These are phyloP conservation scores for Pythium sukuiense DNA, from an alignment of 352 stramenopile genomes.

Conservation along the genomic window DNA sequence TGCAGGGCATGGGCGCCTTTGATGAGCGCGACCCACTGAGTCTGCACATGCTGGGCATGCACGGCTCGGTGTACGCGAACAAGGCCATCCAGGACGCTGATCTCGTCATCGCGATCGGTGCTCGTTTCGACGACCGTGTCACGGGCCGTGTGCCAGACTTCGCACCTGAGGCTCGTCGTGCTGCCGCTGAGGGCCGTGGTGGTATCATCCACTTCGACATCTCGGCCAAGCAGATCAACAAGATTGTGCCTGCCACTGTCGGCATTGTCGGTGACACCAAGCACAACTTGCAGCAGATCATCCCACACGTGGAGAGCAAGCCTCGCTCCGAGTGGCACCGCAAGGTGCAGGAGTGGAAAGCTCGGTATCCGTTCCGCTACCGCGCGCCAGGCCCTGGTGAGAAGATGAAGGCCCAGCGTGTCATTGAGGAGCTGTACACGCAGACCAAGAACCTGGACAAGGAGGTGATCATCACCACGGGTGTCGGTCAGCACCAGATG, in stretches of 20 bases:
- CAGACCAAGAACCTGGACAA: constrained; percentile 89
- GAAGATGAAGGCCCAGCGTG: constrained; percentile 93
- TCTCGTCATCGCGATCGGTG: constrained; percentile 93
- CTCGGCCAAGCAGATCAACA: constrained; percentile 83
- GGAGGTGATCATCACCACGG: constrained; percentile 93
- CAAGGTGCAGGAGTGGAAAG: constrained; percentile 90
- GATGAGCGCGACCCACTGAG: constrained; percentile 93
- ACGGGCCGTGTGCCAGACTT: constrained; percentile 93
- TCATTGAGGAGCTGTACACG: constrained; percentile 93
- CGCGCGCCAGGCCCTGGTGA: constrained; percentile 61
- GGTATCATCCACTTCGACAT: constrained; percentile 97
- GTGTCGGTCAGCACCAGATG: constrained; percentile 97
- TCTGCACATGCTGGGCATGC: constrained; percentile 97
- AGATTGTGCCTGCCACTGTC: constrained; percentile 84
- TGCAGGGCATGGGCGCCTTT: constrained; percentile 93
- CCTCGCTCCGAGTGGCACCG: constrained; percentile 90
- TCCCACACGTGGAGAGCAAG: constrained; percentile 79
- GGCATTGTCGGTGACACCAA: constrained; percentile 82
- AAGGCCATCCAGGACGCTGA: constrained; percentile 95
- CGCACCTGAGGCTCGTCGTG: constrained; percentile 89
- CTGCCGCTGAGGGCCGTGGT: constrained; percentile 88
- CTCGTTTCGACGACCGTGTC: constrained; percentile 96
- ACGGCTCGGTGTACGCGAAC: constrained; percentile 96
- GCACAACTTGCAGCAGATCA: constrained; percentile 92
- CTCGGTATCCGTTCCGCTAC: constrained; percentile 93